Evolutionary conservation across 1,139 yeast species (phyloP), one percentile per base, ranked within the genome.

Genomic region (Komagataea norvegica): DNA sequence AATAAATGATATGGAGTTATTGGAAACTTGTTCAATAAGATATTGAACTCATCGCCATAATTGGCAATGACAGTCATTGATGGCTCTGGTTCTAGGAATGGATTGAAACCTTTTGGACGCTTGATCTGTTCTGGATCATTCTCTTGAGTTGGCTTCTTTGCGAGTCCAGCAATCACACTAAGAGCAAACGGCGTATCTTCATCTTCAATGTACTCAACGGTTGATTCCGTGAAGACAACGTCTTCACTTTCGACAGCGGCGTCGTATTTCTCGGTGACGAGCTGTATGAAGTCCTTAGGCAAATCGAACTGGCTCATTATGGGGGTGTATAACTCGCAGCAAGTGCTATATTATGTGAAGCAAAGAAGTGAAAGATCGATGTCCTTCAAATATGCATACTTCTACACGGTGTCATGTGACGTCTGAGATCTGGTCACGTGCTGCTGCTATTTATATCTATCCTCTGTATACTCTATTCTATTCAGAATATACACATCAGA

Each of bases 11-110:
- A 72, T 27, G 87, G 77, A 6, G 82, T 75, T 27, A 88, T 82
- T 2, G 96, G 95, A 59, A 72, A 91, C 60, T 89, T 89, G 67
- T 91, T 91, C 49, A 86, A 70, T 5, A 89, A 77, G 22, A 89
- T 59, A 48, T 77, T 69, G 53, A 79, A 79, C 36, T 78, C 77
- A 13, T 65, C 63, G 2, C 77, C 78, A 47, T 68, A 72, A 34
- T 70, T 65, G 8, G 72, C 72, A 25, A 75, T 53, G 3, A 91
- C 71, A 0, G 89, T 74, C 36, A 89, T 64, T 45, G 76, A 81
- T 5, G 86, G 84, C 47, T 85, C 95, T 0, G 95, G 93, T 13
- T 77, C 73, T 34, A 73, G 72, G 64, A 91, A 91, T 2, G 97
- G 97, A 53, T 87, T 79, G 36, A 59, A 54, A 15, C 64, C 64